Base-by-base conservation (phyloP, 176 grass and related monocot genomes). In the Oryza nivara region DNA sequence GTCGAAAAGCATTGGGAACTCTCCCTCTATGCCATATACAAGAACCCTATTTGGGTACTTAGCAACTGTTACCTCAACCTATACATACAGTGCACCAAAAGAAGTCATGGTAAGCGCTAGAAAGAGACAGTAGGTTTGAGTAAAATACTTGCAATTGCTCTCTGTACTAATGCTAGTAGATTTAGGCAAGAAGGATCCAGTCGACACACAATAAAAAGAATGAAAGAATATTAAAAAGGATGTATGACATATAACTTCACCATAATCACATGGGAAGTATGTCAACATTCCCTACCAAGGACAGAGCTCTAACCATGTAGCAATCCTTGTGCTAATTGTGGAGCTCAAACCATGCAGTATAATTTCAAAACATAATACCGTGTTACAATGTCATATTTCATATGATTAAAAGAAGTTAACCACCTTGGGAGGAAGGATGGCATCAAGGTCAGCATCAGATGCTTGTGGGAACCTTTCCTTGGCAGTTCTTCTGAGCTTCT, bases 21-120 rank as follows among this genome's bases (percentile, higher is more conserved):
- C 93, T 65, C 93, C 96, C 77, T 98, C 96, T 84, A 95, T 85
- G 66, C 83, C 79, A 93, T 98, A 98, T 40, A 98, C 96, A 87
- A 92, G 93, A 82, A 78, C 74, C 40, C 91, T 85, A 51, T 91
- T 98, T 22, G 91, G 82, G 83, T 95, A 98, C 88, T 98, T 98
- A 26, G 93, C 80, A 67, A 98, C 85, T 58, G 87, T 87, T 77
- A 98, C 87, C 75, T 98, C 96, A 63, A 76, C 87, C 93, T 95
- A 85, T 11, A 80, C 84, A 87, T 72, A 45, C 23, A 80, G 51
- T 13, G 45, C 12, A 32, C 8, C 11, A 73, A 4, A 23, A 49
- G 70, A 78, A 15, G 16, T 19, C 17, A 58, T 58, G 4, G 54
- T 47, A 77, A 71, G 36, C 66, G 23, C 9, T 8, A 72, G 10